Evolutionary conservation across 106 monocot genomes (phyloP).

Genomic region (Allium sativum): DNA sequence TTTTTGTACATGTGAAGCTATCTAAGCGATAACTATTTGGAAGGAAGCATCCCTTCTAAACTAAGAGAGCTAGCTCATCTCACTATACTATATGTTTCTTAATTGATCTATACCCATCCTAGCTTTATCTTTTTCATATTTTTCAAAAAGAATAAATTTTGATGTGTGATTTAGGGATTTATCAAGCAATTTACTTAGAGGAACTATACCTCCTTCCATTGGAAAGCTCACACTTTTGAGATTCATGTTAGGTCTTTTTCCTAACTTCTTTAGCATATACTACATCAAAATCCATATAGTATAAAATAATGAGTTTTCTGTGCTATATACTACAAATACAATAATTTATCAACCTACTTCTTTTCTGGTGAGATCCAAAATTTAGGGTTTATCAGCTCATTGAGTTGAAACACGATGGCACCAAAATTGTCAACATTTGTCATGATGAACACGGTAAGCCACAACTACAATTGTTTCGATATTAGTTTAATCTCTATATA

Average conservation of each 20-base stretch:
- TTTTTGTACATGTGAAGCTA: slow-evolving; percentile 38
- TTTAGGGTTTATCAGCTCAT: slow-evolving; percentile 63
- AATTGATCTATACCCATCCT: background rate
- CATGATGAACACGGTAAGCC: no score
- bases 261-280: background rate
- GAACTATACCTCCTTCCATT: slow-evolving; percentile 71
- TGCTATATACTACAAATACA: slow-evolving; percentile 11
- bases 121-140: background rate
- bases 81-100: slow-evolving; percentile 63
- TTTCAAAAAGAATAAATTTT: background rate
- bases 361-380: slow-evolving; percentile 94
- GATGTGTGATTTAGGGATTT: slow-evolving; percentile 53
- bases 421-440: no score
- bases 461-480: no score
- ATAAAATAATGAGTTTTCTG: no score
- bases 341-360: slow-evolving; percentile 86
- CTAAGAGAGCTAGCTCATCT: slow-evolving; percentile 60
- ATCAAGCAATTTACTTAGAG: slow-evolving; percentile 79
- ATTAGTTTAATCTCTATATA: no score
- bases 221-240: slow-evolving; percentile 48
- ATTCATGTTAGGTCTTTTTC: slow-evolving; percentile 58
- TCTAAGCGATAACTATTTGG: slow-evolving; percentile 74
- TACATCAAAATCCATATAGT: background rate
- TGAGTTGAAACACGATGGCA: slow-evolving; percentile 9
- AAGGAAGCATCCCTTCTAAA: slow-evolving; percentile 76